Conservation (phyloP, 2,329 filamentous ascomycete species). For the Bertia moriformis region DNA sequence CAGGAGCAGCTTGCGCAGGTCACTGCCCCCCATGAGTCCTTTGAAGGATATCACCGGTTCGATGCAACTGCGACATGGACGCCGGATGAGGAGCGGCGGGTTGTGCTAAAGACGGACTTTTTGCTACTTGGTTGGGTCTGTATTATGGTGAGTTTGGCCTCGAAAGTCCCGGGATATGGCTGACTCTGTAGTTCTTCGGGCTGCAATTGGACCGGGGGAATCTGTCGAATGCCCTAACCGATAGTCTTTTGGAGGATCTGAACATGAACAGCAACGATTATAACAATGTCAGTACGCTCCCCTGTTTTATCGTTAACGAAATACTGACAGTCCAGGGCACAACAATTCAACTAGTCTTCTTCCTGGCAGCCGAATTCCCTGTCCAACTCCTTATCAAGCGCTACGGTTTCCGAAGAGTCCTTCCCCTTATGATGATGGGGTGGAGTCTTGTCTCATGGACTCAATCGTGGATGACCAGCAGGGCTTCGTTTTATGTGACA, state of each 20-base stretch:
- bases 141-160: slow-evolving; percentile 20
- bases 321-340: slow-evolving; percentile 3
- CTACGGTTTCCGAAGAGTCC: slow-evolving; percentile 38
- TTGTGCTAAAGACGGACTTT: slow-evolving; percentile 36
- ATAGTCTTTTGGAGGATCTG: slow-evolving; percentile 43
- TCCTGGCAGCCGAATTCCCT: slow-evolving; percentile 40
- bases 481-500: slow-evolving; percentile 31
- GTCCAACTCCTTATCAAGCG: slow-evolving; percentile 42
- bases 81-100: slow-evolving; percentile 34
- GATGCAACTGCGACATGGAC: slow-evolving; percentile 38
- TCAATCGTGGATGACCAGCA: slow-evolving; percentile 33
- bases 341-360: slow-evolving; percentile 22
- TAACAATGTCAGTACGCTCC: slow-evolving; percentile 25
- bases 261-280: slow-evolving; percentile 32
- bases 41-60: slow-evolving; percentile 33
- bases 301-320: slow-evolving; percentile 17
- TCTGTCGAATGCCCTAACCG: slow-evolving; percentile 43
- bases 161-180: slow-evolving; percentile 8
- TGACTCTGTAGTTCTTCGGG: slow-evolving; percentile 37
- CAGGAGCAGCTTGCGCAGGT: slow-evolving; percentile 11
- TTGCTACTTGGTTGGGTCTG: slow-evolving; percentile 25
- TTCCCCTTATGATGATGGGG: slow-evolving; percentile 34
- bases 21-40: slow-evolving; percentile 16
- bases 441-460: slow-evolving; percentile 32
- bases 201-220: slow-evolving; percentile 52